A percentile compares a stretch with the other conserved stretches of the same genome.
These are phyloP conservation scores for Hypoxylon sp. DNA, from an alignment of 2,329 filamentous ascomycete genomes.

Conservation along the genomic window DNA sequence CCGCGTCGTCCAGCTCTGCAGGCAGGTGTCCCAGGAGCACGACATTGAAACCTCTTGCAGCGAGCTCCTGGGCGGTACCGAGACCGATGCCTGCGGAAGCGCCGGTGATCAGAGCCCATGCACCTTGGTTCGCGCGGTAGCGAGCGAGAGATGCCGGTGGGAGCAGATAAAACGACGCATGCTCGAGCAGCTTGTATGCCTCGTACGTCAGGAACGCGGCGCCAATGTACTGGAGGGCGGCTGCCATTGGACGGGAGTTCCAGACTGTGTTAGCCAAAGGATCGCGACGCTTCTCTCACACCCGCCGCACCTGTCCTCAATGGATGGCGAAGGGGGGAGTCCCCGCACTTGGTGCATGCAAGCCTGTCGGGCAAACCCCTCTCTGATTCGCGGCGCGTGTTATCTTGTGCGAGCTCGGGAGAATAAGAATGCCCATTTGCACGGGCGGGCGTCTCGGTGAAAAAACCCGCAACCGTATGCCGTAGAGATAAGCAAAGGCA, in stretches of 20 bases:
- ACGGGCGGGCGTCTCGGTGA: slow-evolving; percentile 34
- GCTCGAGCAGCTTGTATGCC: slow-evolving; percentile 32
- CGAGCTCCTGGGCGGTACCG: slow-evolving; percentile 54
- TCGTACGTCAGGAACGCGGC: slow-evolving; percentile 44
- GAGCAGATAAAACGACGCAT: slow-evolving; percentile 43
- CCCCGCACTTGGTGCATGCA: slow-evolving; percentile 43
- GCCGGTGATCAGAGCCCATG: slow-evolving; percentile 55
- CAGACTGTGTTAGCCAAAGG: slow-evolving; percentile 23
- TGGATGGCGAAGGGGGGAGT: slow-evolving; percentile 22
- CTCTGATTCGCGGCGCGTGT: slow-evolving; percentile 43
- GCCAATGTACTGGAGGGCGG: slow-evolving; percentile 26
- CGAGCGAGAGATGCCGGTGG: slow-evolving; percentile 43
- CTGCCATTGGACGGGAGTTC: slow-evolving; percentile 36
- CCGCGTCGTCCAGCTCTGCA: slow-evolving; percentile 51
- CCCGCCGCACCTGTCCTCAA: slow-evolving; percentile 20
- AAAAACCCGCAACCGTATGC: slow-evolving; percentile 34
- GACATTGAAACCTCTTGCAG: slow-evolving; percentile 55
- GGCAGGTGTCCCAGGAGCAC: slow-evolving; percentile 54
- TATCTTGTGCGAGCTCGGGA: slow-evolving; percentile 45
- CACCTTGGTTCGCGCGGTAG: slow-evolving; percentile 36
- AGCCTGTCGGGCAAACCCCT: slow-evolving; percentile 30
- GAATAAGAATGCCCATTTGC: slow-evolving; percentile 44
- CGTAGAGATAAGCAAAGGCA: slow-evolving; percentile 16
- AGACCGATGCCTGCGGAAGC: slow-evolving; percentile 56
- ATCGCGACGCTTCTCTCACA: slow-evolving; percentile 28